Evolutionary conservation across 768 basidiomycete species (phyloP).

Genomic region (Termitomyces sp.): DNA sequence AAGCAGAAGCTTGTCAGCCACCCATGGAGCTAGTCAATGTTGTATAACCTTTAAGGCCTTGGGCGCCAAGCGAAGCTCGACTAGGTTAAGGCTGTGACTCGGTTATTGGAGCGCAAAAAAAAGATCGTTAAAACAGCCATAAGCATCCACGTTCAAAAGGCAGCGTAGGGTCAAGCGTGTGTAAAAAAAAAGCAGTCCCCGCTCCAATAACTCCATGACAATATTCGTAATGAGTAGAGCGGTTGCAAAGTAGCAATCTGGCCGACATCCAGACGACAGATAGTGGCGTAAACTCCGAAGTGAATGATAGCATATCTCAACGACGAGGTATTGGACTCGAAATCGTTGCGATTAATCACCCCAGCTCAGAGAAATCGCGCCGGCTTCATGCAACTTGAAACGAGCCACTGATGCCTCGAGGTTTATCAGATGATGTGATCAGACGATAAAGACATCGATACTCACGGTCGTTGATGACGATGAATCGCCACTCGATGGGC

Average conservation of each 20-base stretch:
- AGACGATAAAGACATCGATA: not conserved
- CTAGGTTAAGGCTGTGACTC: not conserved
- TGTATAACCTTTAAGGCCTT: not conserved
- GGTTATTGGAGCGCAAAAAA: not conserved
- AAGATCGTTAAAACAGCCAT: not conserved
- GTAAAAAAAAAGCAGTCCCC: not conserved
- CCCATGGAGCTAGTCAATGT: not conserved
- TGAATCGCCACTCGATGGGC: not conserved
- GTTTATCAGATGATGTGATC: not conserved
- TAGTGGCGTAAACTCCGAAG: not conserved
- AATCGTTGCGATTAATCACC: conserved; percentile 14
- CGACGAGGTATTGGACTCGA: not conserved
- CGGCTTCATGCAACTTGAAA: conserved; percentile 18
- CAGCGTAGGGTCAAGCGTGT: not conserved
- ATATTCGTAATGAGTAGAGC: not conserved
- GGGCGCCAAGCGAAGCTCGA: conserved; percentile 1
- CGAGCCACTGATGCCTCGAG: conserved; percentile 5
- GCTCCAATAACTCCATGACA: not conserved
- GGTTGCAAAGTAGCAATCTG: not conserved
- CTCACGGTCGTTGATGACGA: conserved; percentile 2
- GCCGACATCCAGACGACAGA: not conserved
- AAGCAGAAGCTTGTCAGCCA: not conserved
- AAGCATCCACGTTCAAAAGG: not conserved
- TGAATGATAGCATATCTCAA: not conserved
- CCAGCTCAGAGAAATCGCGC: conserved; percentile 24